Evolutionary conservation across 371 early-diverging fungal species (phyloP).

Genomic region (Saksenaea oblongispora): DNA sequence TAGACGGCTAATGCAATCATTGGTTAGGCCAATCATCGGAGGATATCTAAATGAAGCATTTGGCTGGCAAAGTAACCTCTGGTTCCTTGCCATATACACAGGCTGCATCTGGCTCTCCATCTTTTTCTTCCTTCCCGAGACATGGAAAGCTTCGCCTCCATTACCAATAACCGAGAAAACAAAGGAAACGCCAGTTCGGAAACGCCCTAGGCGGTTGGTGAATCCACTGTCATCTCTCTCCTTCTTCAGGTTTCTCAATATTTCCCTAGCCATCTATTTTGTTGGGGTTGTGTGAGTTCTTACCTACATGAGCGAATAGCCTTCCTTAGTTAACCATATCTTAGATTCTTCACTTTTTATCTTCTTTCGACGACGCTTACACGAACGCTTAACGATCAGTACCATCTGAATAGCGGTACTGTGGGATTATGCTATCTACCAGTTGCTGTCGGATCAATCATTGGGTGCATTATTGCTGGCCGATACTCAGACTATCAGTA

Average conservation of each 20-base stretch:
- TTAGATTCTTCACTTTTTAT: conserved; percentile 29
- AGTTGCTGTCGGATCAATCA: conserved; percentile 28
- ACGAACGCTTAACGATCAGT: conserved; percentile 27
- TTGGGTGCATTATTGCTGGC: conserved; percentile 39
- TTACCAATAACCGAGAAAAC: not conserved
- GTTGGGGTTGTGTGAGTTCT: conserved; percentile 38
- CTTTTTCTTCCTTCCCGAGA: too few relatives aligned
- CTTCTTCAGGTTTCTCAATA: conserved; percentile 29
- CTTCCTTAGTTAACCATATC: not conserved
- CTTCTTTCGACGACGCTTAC: conserved; percentile 26
- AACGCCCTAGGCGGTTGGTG: not conserved
- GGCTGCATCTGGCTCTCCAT: too few relatives aligned
- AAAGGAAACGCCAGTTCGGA: not conserved
- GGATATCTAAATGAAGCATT: too few relatives aligned
- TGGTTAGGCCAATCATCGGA: too few relatives aligned
- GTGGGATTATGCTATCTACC: conserved; percentile 31
- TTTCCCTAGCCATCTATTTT: conserved; percentile 30
- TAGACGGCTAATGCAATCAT: too few relatives aligned
- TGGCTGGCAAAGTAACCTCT: too few relatives aligned
- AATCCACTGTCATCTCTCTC: conserved; percentile 41
- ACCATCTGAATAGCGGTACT: conserved; percentile 23
- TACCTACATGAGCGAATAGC: not conserved
- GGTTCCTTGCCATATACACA: too few relatives aligned
- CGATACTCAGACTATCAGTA: conserved; percentile 34
- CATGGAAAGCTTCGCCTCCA: not conserved